Base-by-base conservation (phyloP, 169 alveolate species). In the Plasmodium sp. region DNA sequence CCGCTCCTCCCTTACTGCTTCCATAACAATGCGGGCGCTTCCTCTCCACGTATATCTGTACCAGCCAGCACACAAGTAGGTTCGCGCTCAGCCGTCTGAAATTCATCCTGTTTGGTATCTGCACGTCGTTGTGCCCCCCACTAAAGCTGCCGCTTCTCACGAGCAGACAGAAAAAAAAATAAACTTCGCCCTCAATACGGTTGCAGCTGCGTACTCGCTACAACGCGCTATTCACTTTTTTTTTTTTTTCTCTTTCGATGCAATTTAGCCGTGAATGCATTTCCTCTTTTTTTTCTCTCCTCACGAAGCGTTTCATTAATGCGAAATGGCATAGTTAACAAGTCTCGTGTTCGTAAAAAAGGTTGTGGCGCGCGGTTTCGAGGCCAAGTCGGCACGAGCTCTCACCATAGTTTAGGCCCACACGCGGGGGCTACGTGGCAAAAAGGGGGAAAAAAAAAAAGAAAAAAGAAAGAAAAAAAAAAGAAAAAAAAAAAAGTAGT, bases 361-460 rank as follows among this genome's bases (percentile, higher is more conserved):
- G 39, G 6, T 27, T 67, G 39, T 67, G n/a, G 31, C 41, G 33
- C 4, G 77, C 9, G 33, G 7, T 67, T 67, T 67, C 39, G 43
- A 67, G 41, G 77, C 77, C 33, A 6, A 31, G 77, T 67, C n/a
- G 34, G 33, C 39, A 31, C 27, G 27, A 5, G 39, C 2, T 67
- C 7, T 67, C 77, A 67, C 39, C 33, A 67, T 67, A 67, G 12
- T 67, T 67, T 67, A 9, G 33, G 27, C 62, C 62, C 62, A 27
- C 77, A 67, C 77, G 43, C 33, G 3, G 77, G 5, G 77, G 77
- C n/a, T 67, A 67, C n/a, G 77, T 18, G 39, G 39, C 33, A 67
- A 67, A 83, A 83, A 56, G 48, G 48, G 48, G 67, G 58, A 31
- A 83, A 51, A 83, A 48, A 58, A 54, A 83, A 58, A 56, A 83